phyloP scores from a whole-genome alignment of 2,329 filamentous ascomycete genomes.

The Elsinoe australis region DNA sequence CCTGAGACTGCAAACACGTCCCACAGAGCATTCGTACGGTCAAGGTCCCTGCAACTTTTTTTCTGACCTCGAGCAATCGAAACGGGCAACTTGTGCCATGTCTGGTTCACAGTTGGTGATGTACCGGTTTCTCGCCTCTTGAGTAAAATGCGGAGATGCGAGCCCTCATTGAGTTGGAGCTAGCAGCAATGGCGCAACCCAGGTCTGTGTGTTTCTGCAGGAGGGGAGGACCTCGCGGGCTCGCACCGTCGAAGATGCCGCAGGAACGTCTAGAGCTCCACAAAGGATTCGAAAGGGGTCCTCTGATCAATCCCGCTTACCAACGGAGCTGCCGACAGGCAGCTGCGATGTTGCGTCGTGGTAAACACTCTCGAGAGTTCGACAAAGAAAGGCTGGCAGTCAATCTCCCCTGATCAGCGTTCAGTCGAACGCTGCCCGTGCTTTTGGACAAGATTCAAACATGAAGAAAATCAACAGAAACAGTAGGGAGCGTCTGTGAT shows the following conservation, averaged over 20 bases:
- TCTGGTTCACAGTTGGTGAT: conserved; percentile 14
- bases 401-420: conserved; percentile 14
- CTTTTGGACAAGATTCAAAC: background rate
- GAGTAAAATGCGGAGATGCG: conserved; percentile 7
- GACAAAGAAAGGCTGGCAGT: background rate
- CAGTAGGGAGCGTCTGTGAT: conserved; percentile 10
- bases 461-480: conserved; percentile 1
- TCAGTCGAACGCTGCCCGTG: conserved; percentile 11
- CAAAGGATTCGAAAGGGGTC: conserved; percentile 1
- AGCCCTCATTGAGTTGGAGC: conserved; percentile 14
- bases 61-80: background rate
- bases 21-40: too few species aligned
- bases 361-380: too few species aligned
- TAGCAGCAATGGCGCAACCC: conserved; percentile 14
- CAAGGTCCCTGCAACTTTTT: conserved; percentile 15
- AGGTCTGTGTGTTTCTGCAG: conserved; percentile 16
- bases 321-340: conserved; percentile 7
- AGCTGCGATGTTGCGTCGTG: too few species aligned
- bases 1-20: too few species aligned
- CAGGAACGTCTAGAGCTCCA: conserved; percentile 15
- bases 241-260: conserved; percentile 9
- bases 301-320: background rate
- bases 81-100: conserved; percentile 1
- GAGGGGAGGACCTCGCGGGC: conserved; percentile 4
- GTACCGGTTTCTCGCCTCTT: conserved; percentile 14